Conservation (phyloP, 441 rosid genomes). For the Populus hybrid region DNA sequence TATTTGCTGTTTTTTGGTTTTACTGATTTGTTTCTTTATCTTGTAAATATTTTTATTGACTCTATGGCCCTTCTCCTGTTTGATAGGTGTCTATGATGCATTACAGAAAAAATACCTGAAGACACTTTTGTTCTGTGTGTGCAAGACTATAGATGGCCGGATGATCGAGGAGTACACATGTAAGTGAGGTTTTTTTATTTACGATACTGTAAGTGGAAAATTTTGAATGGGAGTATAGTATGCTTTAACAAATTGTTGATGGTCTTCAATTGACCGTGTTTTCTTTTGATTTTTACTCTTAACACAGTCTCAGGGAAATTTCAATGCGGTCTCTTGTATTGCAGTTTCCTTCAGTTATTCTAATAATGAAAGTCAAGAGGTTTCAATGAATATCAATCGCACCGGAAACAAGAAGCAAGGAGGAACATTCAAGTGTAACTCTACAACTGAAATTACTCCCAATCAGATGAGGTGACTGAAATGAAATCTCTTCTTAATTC, state of each 20-base stretch:
- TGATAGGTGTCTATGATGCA: constrained; percentile 85
- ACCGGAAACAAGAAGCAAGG: constrained; percentile 74
- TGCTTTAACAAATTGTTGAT: neutral
- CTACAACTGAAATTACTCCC: constrained; percentile 75
- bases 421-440: constrained; percentile 65
- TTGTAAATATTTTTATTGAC: neutral
- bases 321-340: neutral
- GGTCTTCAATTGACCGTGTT: neutral
- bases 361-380: constrained; percentile 72
- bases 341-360: constrained; percentile 76
- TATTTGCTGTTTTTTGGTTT: neutral
- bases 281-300: neutral
- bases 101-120: constrained; percentile 79
- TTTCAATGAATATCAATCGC: constrained; percentile 78
- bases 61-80: neutral
- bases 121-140: constrained; percentile 34
- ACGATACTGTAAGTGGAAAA: constrained; percentile 53
- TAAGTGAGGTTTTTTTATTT: constrained; percentile 65
- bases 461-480: constrained; percentile 71
- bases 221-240: neutral
- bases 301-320: neutral
- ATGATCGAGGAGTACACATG: constrained; percentile 91
- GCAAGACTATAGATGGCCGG: constrained; percentile 33
- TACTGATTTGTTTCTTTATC: neutral
- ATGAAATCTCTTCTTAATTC: neutral